phyloP scores from a whole-genome alignment of 2,329 filamentous ascomycete genomes.

The Exophiala viscosa region DNA sequence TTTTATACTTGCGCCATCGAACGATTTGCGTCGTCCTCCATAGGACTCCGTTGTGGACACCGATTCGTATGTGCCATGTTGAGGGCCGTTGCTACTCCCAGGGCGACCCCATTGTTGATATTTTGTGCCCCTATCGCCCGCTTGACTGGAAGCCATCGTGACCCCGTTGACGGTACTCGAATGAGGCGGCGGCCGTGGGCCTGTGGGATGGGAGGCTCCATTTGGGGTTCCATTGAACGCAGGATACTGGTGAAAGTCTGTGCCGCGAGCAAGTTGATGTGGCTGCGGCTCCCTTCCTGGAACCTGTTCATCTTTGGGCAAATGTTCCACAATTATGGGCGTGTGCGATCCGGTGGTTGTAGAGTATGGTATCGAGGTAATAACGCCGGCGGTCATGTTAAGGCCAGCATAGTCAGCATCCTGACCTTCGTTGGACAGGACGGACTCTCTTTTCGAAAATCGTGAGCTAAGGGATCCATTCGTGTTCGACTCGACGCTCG shows the following conservation, averaged over 20 bases:
- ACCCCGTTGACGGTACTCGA: constrained; percentile 39
- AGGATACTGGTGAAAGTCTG: constrained; percentile 89
- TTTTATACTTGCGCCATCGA: constrained; percentile 64
- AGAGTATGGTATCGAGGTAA: constrained; percentile 86
- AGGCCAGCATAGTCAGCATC: constrained; percentile 58
- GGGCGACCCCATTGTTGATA: constrained; percentile 72
- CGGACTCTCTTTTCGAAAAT: constrained; percentile 67
- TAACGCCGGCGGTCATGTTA: constrained; percentile 73
- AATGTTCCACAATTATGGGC: constrained; percentile 69
- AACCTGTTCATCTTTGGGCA: constrained; percentile 63
- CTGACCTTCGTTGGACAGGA: constrained; percentile 67
- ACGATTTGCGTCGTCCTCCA: constrained; percentile 54
- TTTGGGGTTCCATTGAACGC: constrained; percentile 58
- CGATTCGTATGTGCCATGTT: constrained; percentile 62
- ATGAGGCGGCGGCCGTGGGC: constrained; percentile 58
- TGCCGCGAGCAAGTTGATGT: constrained; percentile 76
- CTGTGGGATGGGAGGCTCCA: constrained; percentile 56
- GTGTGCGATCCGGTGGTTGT: constrained; percentile 64
- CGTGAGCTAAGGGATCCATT: constrained; percentile 68
- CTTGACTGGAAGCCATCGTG: constrained; percentile 68
- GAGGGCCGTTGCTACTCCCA: constrained; percentile 54
- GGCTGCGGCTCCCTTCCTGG: constrained; percentile 69
- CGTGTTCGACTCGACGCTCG: constrained; percentile 43
- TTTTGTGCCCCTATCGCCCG: constrained; percentile 65
- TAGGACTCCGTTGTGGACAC: constrained; percentile 53